Percentiles rank a stretch among this genome's conserved stretches.
Evolutionary conservation across 306 rosid genomes (phyloP).

Genomic region (Glycine tomentella): DNA sequence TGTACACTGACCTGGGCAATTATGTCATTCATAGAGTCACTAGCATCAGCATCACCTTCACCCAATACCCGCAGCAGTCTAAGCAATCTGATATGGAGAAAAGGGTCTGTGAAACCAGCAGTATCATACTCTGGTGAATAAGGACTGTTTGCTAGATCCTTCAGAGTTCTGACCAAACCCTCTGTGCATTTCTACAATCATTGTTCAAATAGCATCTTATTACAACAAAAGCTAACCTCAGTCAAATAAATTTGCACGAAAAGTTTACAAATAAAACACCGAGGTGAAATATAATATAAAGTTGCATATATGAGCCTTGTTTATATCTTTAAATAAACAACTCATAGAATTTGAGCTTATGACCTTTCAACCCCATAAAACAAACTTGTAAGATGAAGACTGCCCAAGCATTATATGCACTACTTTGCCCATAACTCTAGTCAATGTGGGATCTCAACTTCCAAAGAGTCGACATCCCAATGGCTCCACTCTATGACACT

Average conservation of each 20-base stretch:
- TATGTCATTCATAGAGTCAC: slow-evolving; percentile 95
- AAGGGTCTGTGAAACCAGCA: slow-evolving; percentile 94
- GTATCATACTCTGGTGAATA: slow-evolving; percentile 94
- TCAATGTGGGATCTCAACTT: not conserved
- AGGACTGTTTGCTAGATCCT: slow-evolving; percentile 88
- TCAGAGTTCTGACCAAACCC: slow-evolving; percentile 81
- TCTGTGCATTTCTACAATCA: slow-evolving; percentile 84
- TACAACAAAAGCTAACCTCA: slow-evolving; percentile 22
- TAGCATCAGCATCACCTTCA: slow-evolving; percentile 94
- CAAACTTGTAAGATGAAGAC: not conserved
- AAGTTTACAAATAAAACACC: not conserved
- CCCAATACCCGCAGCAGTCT: slow-evolving; percentile 87
- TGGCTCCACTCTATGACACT: not conserved
- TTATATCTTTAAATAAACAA: not conserved
- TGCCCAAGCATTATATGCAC: not conserved
- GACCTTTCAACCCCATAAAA: not conserved
- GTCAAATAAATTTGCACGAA: not conserved
- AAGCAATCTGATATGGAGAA: slow-evolving; percentile 93
- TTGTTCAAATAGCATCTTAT: slow-evolving; percentile 38
- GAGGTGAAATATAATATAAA: not conserved
- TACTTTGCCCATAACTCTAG: not conserved
- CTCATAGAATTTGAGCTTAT: not conserved
- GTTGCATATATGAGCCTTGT: not conserved
- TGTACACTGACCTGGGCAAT: slow-evolving; percentile 87
- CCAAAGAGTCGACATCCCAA: not conserved